These are phyloP conservation scores for Backusella mclennaniae DNA, from an alignment of 192 early-diverging fungal genomes.

Conservation along the genomic window DNA sequence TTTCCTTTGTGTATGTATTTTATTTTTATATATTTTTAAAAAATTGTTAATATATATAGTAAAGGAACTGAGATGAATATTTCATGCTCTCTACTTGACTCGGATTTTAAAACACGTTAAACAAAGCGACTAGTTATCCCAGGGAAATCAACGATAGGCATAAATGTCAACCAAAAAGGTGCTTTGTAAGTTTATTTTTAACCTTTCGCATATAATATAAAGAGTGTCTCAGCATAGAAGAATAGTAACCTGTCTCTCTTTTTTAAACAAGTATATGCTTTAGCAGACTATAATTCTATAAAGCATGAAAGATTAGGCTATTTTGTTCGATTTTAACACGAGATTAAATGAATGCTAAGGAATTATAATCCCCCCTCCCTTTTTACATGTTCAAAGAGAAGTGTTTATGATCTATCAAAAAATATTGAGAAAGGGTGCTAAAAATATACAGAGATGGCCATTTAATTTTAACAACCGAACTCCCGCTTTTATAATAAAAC, in stretches of 20 bases:
- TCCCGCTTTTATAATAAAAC: conserved; percentile 1
- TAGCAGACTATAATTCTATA: not conserved
- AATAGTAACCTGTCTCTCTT: not conserved
- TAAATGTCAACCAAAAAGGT: conserved; percentile 4
- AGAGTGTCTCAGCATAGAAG: not conserved
- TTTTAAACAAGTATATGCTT: not conserved
- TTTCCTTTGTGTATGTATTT: not conserved
- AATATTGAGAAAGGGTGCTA: not conserved
- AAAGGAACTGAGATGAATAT: not conserved
- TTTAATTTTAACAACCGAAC: not conserved
- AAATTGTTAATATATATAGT: not conserved
- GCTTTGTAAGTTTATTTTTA: not conserved
- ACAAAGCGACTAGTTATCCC: not conserved
- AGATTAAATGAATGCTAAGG: not conserved
- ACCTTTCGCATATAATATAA: not conserved
- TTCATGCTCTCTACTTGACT: not conserved
- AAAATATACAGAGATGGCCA: not conserved
- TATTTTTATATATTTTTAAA: not conserved
- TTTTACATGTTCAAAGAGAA: not conserved
- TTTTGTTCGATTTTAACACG: not conserved
- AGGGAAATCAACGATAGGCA: not conserved
- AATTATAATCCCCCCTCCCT: not conserved
- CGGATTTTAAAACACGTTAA: not conserved
- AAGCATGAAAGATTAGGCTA: not conserved
- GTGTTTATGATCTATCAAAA: conserved; percentile 3